These are phyloP conservation scores for Boeremia lycopersici DNA, from an alignment of 2,329 filamentous ascomycete species.

Conservation along the genomic window DNA sequence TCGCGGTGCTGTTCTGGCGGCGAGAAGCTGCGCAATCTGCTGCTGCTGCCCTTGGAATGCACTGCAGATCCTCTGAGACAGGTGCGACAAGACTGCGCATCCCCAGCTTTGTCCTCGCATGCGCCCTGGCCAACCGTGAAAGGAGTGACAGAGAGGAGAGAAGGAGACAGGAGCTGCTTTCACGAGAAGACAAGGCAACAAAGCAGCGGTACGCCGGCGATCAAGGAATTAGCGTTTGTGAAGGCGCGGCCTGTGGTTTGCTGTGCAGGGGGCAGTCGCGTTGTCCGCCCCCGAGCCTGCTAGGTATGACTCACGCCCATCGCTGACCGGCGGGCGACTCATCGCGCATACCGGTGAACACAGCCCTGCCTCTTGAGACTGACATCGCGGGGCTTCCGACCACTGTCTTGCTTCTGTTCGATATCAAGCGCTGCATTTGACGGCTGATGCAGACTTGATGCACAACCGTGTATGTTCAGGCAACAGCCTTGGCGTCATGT, in stretches of 20 bases:
- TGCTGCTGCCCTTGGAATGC: conserved; percentile 25
- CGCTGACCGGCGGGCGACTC: conserved; percentile 26
- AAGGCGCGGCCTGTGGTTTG: conserved; percentile 21
- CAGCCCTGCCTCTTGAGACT: conserved; percentile 8
- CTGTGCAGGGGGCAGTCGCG: conserved; percentile 8
- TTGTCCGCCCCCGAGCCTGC: conserved; percentile 19
- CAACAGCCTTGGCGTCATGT: conserved; percentile 8
- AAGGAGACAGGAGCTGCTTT: conserved; percentile 12
- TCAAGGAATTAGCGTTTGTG: conserved; percentile 9
- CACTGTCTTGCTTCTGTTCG: conserved; percentile 5
- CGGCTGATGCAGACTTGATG: conserved; percentile 3
- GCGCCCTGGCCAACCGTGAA: conserved; percentile 13
- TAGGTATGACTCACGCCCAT: conserved; percentile 29
- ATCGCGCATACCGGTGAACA: conserved; percentile 18
- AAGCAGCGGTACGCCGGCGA: conserved; percentile 16
- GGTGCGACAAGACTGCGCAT: conserved; percentile 24
- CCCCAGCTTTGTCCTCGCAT: conserved; percentile 18
- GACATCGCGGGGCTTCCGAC: conserved; percentile 1
- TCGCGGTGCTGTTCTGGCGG: conserved; percentile 14
- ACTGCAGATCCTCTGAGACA: conserved; percentile 26
- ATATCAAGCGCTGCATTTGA: neutral
- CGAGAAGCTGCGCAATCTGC: conserved; percentile 13
- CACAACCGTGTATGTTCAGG: conserved; percentile 5
- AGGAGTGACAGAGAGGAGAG: conserved; percentile 13
- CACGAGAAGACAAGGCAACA: conserved; percentile 17